Evolutionary conservation across 2,329 filamentous ascomycete genomes (phyloP), one percentile per base, ranked within the genome.

Genomic region (Pseudogymnoascus verrucosus): DNA sequence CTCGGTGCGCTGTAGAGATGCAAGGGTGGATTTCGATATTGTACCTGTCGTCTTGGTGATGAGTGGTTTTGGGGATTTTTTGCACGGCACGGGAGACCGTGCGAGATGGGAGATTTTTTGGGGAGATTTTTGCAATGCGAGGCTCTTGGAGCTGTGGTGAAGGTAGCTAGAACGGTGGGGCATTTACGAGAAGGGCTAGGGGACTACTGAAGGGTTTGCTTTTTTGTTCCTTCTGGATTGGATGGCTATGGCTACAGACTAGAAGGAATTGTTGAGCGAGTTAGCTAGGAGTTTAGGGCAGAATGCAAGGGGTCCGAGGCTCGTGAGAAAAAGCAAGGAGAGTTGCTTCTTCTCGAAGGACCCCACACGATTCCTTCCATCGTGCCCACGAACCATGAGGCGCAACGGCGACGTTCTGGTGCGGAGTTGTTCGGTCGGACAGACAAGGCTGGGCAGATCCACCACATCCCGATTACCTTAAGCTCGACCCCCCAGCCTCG

Each of bases 371-470:
- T 47, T 37, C 59, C 63, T 62, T 59, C 63, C 63, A 36, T 47
- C 59, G 60, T 59, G 31, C 10, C 37, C 40, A 47, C 44, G 62
- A 63, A 39, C 62, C 21, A 67, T 64, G 64, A 62, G 67, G 31
- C 19, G 65, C 44, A 57, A 66, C 37, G 36, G 11, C 4, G 7
- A n/a, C 3, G 28, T 60, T 62, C 44, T 54, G 44, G 44, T 54
- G 44, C 12, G 44, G 44, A 54, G 31, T 21, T 21, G 28, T 31
- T 31, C 28, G 6, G 28, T 54, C 44, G 44, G 44, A 54, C 23
- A 16, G 44, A 28, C 44, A 14, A 54, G 44, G 23, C 23, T 54
- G 44, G 44, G 12, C 7, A 51, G 44, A 54, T 54, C 44, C 44
- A 54, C 44, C 44, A 5, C 12, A 8, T 7, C 42, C 44, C 44